Evolutionary conservation across 176 grass and related monocot species (phyloP).

Genomic region (Bonia amplexicaulis): DNA sequence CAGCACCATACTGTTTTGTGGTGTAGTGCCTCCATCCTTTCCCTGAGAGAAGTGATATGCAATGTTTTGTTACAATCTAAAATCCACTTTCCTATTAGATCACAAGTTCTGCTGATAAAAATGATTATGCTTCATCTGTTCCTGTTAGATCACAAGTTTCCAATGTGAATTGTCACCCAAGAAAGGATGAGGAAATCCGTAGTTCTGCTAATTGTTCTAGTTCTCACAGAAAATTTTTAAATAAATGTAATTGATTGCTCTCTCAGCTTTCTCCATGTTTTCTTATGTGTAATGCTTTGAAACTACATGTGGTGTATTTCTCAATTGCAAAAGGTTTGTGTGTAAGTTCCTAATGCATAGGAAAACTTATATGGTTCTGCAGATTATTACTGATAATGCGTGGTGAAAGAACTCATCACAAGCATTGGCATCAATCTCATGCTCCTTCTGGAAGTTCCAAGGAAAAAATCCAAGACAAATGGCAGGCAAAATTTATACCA

Average conservation of each 20-base stretch:
- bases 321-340: not conserved
- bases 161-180: not conserved
- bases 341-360: not conserved
- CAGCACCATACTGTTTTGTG: not conserved
- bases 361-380: not conserved
- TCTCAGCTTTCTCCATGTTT: not conserved
- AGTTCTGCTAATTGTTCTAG: not conserved
- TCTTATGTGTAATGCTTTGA: not conserved
- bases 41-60: not conserved
- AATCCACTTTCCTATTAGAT: not conserved
- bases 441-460: conserved; percentile 42
- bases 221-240: not conserved
- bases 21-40: not conserved
- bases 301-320: not conserved
- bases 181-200: not conserved
- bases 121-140: not conserved
- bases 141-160: not conserved
- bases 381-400: conserved; percentile 41
- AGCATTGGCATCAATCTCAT: conserved; percentile 41
- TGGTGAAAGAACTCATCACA: conserved; percentile 48
- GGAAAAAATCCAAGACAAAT: conserved; percentile 16
- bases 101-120: too few species aligned
- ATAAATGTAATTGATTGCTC: not conserved
- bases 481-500: conserved; percentile 53
- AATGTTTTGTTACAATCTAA: not conserved